Conservation (phyloP, 2,329 filamentous ascomycete genomes). For the Trichophyton schoenleinii region DNA sequence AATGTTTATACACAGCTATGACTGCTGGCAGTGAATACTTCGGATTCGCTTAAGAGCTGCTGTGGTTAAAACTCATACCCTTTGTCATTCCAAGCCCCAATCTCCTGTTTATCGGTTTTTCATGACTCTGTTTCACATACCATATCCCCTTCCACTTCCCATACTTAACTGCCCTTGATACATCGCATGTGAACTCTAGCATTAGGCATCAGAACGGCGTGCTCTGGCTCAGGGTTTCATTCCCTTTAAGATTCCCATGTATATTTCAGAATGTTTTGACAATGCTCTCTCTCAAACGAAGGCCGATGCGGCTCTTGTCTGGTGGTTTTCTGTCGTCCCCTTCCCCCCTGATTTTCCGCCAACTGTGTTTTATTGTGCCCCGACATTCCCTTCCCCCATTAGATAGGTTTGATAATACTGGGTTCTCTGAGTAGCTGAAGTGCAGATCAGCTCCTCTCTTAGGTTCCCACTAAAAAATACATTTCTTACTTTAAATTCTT, state of each 20-base stretch:
- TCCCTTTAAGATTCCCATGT: neutral
- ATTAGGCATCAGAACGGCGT: conserved; percentile 3
- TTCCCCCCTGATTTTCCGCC: neutral
- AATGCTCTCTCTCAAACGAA: conserved; percentile 4
- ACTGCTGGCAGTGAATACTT: conserved; percentile 97
- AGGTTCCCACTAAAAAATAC: neutral
- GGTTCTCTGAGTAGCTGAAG: conserved; percentile 21
- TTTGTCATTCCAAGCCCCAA: neutral
- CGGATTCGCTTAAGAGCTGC: conserved; percentile 66
- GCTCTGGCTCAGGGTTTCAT: neutral
- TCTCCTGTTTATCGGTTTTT: neutral
- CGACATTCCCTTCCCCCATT: neutral
- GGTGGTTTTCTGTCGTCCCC: conserved; percentile 3
- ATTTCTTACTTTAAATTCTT: neutral
- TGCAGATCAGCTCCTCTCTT: conserved; percentile 28
- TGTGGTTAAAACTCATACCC: neutral
- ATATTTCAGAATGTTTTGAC: conserved; percentile 3
- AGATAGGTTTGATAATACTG: neutral
- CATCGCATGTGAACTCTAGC: conserved; percentile 1
- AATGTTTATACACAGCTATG: conserved; percentile 85
- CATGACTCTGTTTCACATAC: neutral
- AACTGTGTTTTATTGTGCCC: neutral
- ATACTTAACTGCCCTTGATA: neutral
- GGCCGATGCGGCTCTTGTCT: neutral
- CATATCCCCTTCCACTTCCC: neutral